Evolutionary conservation across 208 protist genomes (phyloP).

Genomic region (Leishmania tarentolae): DNA sequence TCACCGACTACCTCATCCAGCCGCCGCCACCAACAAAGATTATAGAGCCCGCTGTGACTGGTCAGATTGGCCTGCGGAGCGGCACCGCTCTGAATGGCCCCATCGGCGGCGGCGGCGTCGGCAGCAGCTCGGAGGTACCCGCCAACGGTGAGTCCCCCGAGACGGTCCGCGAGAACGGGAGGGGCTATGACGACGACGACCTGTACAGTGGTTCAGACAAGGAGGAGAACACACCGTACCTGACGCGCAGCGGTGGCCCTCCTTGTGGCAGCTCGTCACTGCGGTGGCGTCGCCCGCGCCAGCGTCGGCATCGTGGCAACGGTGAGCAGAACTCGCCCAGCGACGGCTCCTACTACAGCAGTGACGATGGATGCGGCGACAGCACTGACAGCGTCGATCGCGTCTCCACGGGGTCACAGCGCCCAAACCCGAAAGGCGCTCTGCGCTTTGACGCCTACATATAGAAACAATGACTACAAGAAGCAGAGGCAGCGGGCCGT

Average conservation of each 20-base stretch:
- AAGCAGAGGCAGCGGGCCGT: background rate
- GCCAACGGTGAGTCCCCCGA: background rate
- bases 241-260: conserved; percentile 1
- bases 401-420: conserved; percentile 19
- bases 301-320: background rate
- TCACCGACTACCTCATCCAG: conserved; percentile 67
- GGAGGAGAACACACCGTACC: conserved; percentile 1
- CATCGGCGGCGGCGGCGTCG: background rate
- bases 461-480: background rate
- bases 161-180: conserved; percentile 2
- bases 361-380: conserved; percentile 8
- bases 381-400: conserved; percentile 6
- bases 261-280: conserved; percentile 5
- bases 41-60: conserved; percentile 25
- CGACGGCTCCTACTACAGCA: background rate
- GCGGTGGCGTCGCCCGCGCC: conserved; percentile 1
- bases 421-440: conserved; percentile 12
- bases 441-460: conserved; percentile 48
- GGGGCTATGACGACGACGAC: background rate
- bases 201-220: background rate
- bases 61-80: conserved; percentile 9
- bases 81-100: conserved; percentile 13
- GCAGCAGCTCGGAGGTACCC: background rate
- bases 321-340: background rate
- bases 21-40: conserved; percentile 48